phyloP scores from a whole-genome alignment of 2,329 filamentous ascomycete genomes.

The Calonectria ilicicola region DNA sequence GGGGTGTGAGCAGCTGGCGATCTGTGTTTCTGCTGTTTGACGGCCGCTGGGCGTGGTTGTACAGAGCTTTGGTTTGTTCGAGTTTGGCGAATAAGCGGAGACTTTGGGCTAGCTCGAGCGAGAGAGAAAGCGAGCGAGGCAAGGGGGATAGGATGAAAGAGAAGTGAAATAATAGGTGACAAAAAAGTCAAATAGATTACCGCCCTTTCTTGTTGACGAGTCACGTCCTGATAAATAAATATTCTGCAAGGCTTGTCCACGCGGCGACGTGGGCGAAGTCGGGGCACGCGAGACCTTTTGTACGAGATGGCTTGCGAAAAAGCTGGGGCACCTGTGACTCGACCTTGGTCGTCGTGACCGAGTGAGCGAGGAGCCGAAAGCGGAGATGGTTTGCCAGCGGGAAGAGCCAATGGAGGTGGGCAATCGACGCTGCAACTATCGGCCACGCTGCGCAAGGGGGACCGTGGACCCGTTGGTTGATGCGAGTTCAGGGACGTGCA shows the following conservation, averaged over 20 bases:
- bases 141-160: not conserved
- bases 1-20: conserved; percentile 13
- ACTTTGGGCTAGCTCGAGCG: conserved; percentile 5
- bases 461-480: conserved; percentile 25
- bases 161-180: not conserved
- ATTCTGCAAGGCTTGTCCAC: conserved; percentile 18
- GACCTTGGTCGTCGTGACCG: conserved; percentile 39
- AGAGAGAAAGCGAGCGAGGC: not conserved
- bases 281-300: conserved; percentile 40
- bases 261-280: conserved; percentile 35
- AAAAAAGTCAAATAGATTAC: conserved; percentile 5
- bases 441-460: conserved; percentile 1
- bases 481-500: conserved; percentile 29
- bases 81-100: conserved; percentile 17
- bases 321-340: conserved; percentile 42
- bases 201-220: not conserved
- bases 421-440: conserved; percentile 41
- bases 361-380: conserved; percentile 44
- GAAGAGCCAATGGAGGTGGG: conserved; percentile 36
- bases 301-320: conserved; percentile 28
- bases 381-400: conserved; percentile 40
- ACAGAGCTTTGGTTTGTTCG: not conserved
- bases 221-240: conserved; percentile 13
- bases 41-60: conserved; percentile 4
- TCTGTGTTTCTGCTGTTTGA: not conserved